Evolutionary conservation across 2,329 filamentous ascomycete species (phyloP), one percentile per base, ranked within the genome.

Genomic region (Plenodomus biglobosus): DNA sequence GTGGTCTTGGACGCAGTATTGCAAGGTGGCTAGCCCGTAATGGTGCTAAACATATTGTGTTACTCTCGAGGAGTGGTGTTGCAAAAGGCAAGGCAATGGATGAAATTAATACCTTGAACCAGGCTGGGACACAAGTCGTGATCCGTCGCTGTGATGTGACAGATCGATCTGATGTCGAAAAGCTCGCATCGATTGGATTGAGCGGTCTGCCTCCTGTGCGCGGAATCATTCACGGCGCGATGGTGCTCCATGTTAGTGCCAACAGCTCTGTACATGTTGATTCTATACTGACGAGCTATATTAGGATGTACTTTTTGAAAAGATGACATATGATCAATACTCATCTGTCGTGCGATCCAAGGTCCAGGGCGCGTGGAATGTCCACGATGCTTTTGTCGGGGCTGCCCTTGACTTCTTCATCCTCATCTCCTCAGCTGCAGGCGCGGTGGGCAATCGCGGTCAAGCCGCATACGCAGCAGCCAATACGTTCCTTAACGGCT

Each of bases 401-500:
- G 8, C 4, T 15, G 18, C 62, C 0, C 58, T 75, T 1, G 71
- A 75, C 30, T 75, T 74, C 54, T 74, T 75, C 52, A 55, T 74
- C 38, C 41, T 70, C n/a, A 64, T 69, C 38, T 73, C 70, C 1
- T 73, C 69, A 0, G 50, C 62, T 3, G 46, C 56, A 0, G 43
- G 46, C 18, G 45, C 61, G 2, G 43, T 61, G 52, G 62, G 62
- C 5, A 60, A 56, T 40, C 27, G 36, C 1, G 62, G 59, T 2
- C 65, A 69, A 48, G 44, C 53, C 11, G 55, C 51, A 27, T 69
- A 69, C 42, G 42, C 43, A 11, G 59, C 58, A 3, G 64, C 62
- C 1, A 69, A 68, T 48, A 58, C 56, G 2, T 69, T 68, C 48
- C 60, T 68, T 15, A 59, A 69, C 37, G 60, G 53, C 17, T 62